Percentiles rank a stretch among this genome's conserved stretches.
Conservation (phyloP, 1,139 yeast genomes). For the Debaryomyces nepalensis region DNA sequence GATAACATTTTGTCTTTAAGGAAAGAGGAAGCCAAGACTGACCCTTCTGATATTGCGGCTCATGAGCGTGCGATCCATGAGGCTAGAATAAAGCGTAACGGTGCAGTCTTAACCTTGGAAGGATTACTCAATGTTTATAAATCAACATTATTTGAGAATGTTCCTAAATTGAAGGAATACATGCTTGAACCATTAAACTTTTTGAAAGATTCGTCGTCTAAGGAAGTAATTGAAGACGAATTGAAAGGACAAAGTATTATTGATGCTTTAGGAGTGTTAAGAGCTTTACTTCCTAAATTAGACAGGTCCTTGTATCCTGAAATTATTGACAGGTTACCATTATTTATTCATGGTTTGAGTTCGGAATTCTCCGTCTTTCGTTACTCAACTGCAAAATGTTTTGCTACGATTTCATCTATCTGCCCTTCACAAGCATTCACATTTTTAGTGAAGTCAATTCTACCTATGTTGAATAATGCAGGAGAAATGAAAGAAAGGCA, state of each 20-base stretch:
- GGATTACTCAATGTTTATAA: constrained; percentile 56
- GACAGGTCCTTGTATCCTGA: constrained; percentile 52
- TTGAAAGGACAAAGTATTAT: constrained; percentile 78
- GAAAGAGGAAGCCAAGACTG: constrained; percentile 77
- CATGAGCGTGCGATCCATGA: constrained; percentile 69
- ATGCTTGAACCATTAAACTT: constrained; percentile 68
- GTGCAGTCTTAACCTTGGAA: constrained; percentile 77
- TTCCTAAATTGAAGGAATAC: constrained; percentile 70
- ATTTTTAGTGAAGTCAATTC: constrained; percentile 71
- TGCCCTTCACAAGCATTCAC: constrained; percentile 78
- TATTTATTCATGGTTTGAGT: constrained; percentile 64
- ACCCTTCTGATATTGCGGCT: constrained; percentile 66
- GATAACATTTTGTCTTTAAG: constrained; percentile 72
- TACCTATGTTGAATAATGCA: constrained; percentile 84
- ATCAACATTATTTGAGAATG: constrained; percentile 54
- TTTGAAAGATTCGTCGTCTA: constrained; percentile 31
- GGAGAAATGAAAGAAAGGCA: constrained; percentile 80
- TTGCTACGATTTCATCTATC: constrained; percentile 80
- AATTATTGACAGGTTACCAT: constrained; percentile 51
- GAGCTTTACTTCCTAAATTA: constrained; percentile 74
- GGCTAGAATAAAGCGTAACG: constrained; percentile 81
- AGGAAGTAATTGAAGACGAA: constrained; percentile 47
- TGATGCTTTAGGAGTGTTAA: constrained; percentile 82
- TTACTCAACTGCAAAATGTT: constrained; percentile 88
- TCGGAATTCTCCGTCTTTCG: constrained; percentile 81